Percentiles rank a stretch among this genome's conserved stretches.
Conservation (phyloP, 208 protist genomes). For the Trypanosomatidae sp. region DNA sequence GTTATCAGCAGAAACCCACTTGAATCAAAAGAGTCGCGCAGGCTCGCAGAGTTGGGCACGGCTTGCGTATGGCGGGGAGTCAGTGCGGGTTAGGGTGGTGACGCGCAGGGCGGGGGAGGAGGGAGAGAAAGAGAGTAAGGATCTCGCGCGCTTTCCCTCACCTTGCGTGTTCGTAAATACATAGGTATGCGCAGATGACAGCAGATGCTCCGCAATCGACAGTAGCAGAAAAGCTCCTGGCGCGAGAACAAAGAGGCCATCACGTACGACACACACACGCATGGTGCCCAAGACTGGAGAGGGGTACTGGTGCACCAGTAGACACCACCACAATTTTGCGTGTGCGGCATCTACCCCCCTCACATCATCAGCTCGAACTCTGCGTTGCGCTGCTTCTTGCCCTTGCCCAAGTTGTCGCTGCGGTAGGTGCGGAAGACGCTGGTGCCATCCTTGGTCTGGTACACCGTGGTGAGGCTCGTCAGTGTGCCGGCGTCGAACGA, state of each 20-base stretch:
- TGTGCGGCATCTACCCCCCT: not conserved
- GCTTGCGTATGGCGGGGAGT: not conserved
- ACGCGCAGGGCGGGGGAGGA: not conserved
- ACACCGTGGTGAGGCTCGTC: conserved; percentile 30
- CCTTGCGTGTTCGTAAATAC: not conserved
- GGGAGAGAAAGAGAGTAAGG: not conserved
- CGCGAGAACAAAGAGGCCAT: not conserved
- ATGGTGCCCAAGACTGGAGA: not conserved
- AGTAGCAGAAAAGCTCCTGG: not conserved
- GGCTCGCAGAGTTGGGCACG: not conserved
- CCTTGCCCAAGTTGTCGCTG: conserved; percentile 35
- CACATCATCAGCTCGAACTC: conserved; percentile 30
- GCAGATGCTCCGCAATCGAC: not conserved
- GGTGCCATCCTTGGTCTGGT: conserved; percentile 35
- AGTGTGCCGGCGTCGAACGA: conserved; percentile 28
- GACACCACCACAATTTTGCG: not conserved
- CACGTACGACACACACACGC: not conserved
- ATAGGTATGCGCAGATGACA: not conserved
- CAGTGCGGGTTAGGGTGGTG: not conserved
- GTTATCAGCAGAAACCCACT: not conserved
- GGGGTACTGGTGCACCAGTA: not conserved
- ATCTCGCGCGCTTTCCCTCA: not conserved
- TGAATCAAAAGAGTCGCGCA: not conserved
- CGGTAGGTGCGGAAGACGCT: conserved; percentile 33
- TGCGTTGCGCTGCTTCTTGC: conserved; percentile 37